Evolutionary conservation across 192 early-diverging fungal species (phyloP), one percentile per base, ranked within the genome.

Genomic region (Endogone sp.): DNA sequence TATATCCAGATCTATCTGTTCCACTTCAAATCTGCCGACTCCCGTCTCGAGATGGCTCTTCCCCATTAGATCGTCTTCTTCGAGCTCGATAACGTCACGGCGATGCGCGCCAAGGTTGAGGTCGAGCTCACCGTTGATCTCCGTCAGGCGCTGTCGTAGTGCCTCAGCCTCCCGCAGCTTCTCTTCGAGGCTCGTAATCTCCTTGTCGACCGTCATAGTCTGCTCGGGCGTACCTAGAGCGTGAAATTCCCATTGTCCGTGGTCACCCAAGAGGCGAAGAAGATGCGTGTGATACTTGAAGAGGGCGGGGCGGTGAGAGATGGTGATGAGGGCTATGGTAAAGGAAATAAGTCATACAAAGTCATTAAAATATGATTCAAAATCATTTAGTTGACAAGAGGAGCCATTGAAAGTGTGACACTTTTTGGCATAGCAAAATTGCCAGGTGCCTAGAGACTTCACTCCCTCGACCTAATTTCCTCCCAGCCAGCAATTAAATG

Each of bases 251-350:
- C 82, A 85, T 73, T 94, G 89, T 3, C 94, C 96, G n/a, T 96
- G 89, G 72, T 95, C 89, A 6, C 96, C 97, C 64, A 93, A 94
- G 64, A 95, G 89, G 75, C 91, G 85, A 73, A 99, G 75, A 32
- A 99, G 87, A 74, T 90, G 93, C 72, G 90, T 91, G 81, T 99
- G 98, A 79, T 99, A 97, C 77, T 95, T 91, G 89, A 93, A 96
- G 62, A 99, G 77, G 29, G 92, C 89, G 67, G 95, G 93, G 23
- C 98, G 91, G 77, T 98, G 98, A 44, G 94, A 94, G 49, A 99
- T 93, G 0, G 96, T 98, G 59, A 99, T 85, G 70, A 99, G 77
- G 3, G 91, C 79, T 73, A 68, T 27, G 23, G 23, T 62, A 11
- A 22, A 44, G 62, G 2, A 62, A 25, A 64, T 44, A 29, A 49